Percentiles rank a stretch among this genome's conserved stretches.
Conservation (phyloP, 345 rosid species). For the Trapa bicornis region DNA sequence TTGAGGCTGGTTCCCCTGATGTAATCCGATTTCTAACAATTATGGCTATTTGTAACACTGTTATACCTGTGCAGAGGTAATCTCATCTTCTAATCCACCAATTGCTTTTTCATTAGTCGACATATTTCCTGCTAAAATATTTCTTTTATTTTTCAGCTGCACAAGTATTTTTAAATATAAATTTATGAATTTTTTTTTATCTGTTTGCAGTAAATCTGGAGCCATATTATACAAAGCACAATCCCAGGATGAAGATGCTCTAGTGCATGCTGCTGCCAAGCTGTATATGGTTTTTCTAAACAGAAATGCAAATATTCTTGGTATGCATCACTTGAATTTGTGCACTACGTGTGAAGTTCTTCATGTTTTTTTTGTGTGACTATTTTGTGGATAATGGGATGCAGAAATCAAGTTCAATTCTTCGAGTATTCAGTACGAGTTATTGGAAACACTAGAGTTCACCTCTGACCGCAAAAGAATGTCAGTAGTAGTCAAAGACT, state of each 20-base stretch:
- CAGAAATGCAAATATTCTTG: constrained; percentile 62
- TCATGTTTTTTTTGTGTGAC: constrained; percentile 6
- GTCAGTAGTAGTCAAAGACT: constrained; percentile 84
- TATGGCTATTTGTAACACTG: constrained; percentile 95
- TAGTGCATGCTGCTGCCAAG: constrained; percentile 83
- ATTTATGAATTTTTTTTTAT: constrained; percentile 6
- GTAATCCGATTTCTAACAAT: constrained; percentile 70
- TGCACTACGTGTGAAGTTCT: constrained; percentile 9
- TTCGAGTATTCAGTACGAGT: constrained; percentile 48
- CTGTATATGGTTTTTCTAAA: constrained; percentile 65
- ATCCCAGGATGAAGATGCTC: constrained; percentile 99
- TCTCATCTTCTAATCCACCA: constrained; percentile 6
- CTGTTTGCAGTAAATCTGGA: constrained; percentile 64
- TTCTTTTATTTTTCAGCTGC: not conserved
- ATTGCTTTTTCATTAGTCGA: not conserved
- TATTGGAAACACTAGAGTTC: constrained; percentile 81
- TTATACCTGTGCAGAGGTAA: constrained; percentile 76
- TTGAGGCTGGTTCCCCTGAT: constrained; percentile 69
- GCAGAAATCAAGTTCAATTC: constrained; percentile 73
- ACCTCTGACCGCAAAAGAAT: constrained; percentile 97
- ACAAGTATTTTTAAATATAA: not conserved
- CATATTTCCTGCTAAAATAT: not conserved
- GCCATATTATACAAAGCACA: constrained; percentile 72
- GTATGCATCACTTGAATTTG: constrained; percentile 33
- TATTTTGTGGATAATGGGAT: constrained; percentile 8